Evolutionary conservation across 176 grass and related monocot genomes (phyloP).

Genomic region (Eremochloa ophiuroides): DNA sequence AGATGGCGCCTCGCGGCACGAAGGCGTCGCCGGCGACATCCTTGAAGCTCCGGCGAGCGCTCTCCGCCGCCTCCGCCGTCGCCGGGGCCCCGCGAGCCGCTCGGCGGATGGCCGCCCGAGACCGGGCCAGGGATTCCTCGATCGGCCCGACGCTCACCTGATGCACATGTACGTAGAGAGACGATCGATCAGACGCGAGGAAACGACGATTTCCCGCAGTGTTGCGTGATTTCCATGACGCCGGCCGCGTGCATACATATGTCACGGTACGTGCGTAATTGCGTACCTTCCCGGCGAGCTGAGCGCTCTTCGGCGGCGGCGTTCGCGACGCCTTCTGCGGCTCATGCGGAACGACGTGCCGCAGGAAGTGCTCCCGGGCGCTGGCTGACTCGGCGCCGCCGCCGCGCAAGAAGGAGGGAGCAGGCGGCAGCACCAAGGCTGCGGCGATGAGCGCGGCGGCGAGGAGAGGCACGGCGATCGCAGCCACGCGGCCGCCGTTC

Average conservation of each 20-base stretch:
- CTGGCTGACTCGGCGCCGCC: background rate
- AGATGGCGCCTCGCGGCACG: constrained; percentile 67
- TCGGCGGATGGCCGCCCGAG: constrained; percentile 46
- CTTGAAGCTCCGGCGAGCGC: constrained; percentile 31
- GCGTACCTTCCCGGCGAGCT: background rate
- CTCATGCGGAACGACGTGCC: constrained; percentile 12
- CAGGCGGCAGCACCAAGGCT: background rate
- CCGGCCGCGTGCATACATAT: no score
- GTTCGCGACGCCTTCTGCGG: background rate
- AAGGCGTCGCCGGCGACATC: constrained; percentile 25
- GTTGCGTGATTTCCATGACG: background rate
- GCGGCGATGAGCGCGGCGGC: constrained; percentile 12
- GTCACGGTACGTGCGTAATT: no score
- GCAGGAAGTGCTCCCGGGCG: constrained; percentile 8
- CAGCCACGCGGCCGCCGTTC: constrained; percentile 12
- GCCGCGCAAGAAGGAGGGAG: background rate
- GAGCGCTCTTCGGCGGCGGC: background rate
- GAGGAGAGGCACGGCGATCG: constrained; percentile 11
- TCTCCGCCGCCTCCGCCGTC: background rate
- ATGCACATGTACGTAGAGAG: background rate
- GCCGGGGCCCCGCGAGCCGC: constrained; percentile 24
- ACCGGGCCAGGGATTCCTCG: constrained; percentile 47
- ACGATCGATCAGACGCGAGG: background rate
- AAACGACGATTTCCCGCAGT: background rate
- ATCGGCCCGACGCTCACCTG: constrained; percentile 29